Evolutionary conservation across 805 yeast species (phyloP).

Genomic region (Candida coleopterorum): DNA sequence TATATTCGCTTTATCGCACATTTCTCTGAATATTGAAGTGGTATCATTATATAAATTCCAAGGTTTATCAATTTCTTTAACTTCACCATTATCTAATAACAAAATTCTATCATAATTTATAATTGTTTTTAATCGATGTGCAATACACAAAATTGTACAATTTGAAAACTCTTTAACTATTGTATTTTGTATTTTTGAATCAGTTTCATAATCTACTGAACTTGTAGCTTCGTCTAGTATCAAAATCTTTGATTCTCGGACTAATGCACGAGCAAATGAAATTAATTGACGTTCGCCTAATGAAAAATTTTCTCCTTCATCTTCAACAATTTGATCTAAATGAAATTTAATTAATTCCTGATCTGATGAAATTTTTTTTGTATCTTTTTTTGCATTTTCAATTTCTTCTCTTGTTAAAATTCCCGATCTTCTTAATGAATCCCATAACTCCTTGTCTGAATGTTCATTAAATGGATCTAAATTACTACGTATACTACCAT

Average conservation of each 20-base stretch:
- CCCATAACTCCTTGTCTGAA: conserved; percentile 48
- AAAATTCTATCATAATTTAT: conserved; percentile 31
- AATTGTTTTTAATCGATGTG: conserved; percentile 36
- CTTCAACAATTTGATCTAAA: conserved; percentile 32
- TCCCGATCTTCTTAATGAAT: conserved; percentile 48
- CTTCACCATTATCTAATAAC: conserved; percentile 30
- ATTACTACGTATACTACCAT: conserved; percentile 50
- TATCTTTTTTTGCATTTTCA: conserved; percentile 13
- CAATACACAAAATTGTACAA: conserved; percentile 35
- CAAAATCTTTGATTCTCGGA: conserved; percentile 31
- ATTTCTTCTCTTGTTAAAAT: conserved; percentile 33
- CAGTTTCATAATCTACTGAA: conserved; percentile 37
- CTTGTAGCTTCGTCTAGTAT: conserved; percentile 38
- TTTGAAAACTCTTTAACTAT: conserved; percentile 27
- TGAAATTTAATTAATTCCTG: conserved; percentile 30
- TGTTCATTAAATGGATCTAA: conserved; percentile 54
- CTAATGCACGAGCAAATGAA: conserved; percentile 35
- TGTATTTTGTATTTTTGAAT: conserved; percentile 30
- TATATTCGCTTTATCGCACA: conserved; percentile 36
- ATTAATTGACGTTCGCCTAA: conserved; percentile 37
- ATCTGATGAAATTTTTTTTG: not conserved
- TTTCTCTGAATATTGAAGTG: conserved; percentile 25
- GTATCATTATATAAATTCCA: conserved; percentile 22
- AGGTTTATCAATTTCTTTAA: conserved; percentile 33
- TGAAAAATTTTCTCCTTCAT: conserved; percentile 33